These are phyloP conservation scores for Fusarium hainanense DNA, from an alignment of 2,329 filamentous ascomycete genomes.

Conservation along the genomic window DNA sequence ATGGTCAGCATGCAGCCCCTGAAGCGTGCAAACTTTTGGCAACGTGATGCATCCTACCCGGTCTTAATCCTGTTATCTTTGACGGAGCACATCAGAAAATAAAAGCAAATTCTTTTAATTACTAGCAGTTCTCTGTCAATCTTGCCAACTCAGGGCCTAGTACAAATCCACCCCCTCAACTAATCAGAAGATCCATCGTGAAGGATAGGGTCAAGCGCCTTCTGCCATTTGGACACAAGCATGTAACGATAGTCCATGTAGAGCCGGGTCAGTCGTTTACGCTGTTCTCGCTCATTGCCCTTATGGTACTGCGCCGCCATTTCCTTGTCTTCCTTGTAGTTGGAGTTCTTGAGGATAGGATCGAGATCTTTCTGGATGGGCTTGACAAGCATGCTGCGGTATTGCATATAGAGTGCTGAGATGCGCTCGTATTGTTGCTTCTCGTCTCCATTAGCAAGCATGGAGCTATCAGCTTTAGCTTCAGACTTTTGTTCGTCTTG, in stretches of 20 bases:
- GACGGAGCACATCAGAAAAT: too few species aligned
- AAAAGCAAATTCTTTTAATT: neutral
- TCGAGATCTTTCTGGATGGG: slow-evolving; percentile 24
- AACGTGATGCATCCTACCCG: neutral
- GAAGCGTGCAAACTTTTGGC: neutral
- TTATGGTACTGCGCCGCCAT: neutral
- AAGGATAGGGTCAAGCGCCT: slow-evolving; percentile 20
- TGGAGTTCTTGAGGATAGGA: slow-evolving; percentile 12
- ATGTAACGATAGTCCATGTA: slow-evolving; percentile 23
- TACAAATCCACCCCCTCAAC: neutral
- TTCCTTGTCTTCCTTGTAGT: neutral
- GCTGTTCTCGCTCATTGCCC: slow-evolving; percentile 13
- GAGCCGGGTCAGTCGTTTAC: slow-evolving; percentile 1
- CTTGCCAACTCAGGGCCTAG: neutral
- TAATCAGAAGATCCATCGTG: neutral
- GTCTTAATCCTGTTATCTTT: neutral
- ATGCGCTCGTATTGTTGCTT: slow-evolving; percentile 9
- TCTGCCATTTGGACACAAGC: slow-evolving; percentile 1
- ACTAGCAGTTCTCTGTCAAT: neutral
- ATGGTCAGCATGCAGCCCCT: neutral
- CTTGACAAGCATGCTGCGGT: slow-evolving; percentile 21
- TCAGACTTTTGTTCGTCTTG: neutral
- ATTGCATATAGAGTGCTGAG: slow-evolving; percentile 28
- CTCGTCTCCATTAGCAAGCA: slow-evolving; percentile 11
- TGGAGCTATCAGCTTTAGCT: too few species aligned